These are phyloP conservation scores for Cystobasidiaceae sp. DNA, from an alignment of 1,284 basidiomycete species.

Conservation along the genomic window DNA sequence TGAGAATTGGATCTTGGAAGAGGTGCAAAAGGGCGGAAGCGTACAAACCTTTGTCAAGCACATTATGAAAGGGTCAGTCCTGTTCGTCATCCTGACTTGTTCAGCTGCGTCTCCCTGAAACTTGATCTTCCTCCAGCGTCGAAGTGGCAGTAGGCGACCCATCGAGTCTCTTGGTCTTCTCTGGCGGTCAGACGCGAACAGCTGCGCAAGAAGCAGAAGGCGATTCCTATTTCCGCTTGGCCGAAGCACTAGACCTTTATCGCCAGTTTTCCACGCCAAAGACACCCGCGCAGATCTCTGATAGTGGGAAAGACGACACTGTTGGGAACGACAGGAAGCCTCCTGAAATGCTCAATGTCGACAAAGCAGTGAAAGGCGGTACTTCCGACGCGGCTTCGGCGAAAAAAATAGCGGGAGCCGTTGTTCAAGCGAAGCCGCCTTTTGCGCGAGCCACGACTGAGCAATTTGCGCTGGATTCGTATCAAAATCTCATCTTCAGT, in stretches of 20 bases:
- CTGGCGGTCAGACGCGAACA: conserved; percentile 80
- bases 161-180: conserved; percentile 73
- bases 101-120: neutral
- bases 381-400: neutral
- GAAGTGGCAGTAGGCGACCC: conserved; percentile 63
- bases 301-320: neutral
- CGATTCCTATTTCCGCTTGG: conserved; percentile 76
- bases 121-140: conserved; percentile 55
- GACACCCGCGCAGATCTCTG: conserved; percentile 3
- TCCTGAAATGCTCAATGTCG: conserved; percentile 24
- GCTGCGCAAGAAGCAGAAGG: conserved; percentile 66
- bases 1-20: conserved; percentile 73
- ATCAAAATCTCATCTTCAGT: conserved; percentile 86
- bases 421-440: neutral
- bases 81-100: no score
- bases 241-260: conserved; percentile 54
- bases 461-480: conserved; percentile 84
- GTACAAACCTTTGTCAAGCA: conserved; percentile 75
- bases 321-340: conserved; percentile 9
- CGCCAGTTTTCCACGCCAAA: conserved; percentile 45
- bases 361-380: neutral
- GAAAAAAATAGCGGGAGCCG: no score
- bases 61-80: conserved; percentile 63
- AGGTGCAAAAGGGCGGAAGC: conserved; percentile 71
- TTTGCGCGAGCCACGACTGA: conserved; percentile 67